Evolutionary conservation across 2,329 filamentous ascomycete genomes (phyloP).

Genomic region (Alternaria gansuensis): DNA sequence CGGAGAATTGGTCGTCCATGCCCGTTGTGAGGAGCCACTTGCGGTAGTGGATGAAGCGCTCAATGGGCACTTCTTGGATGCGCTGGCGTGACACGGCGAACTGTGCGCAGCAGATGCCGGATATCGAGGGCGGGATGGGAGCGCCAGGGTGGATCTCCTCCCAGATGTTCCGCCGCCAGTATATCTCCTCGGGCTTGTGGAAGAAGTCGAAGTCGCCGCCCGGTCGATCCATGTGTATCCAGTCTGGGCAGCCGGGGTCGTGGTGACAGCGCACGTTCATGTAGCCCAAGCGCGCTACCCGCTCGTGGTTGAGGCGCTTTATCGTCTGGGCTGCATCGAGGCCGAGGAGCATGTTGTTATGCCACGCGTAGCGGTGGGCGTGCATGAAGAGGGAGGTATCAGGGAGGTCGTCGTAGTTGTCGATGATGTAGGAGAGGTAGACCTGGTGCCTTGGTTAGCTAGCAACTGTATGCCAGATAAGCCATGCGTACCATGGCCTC

Average conservation of each 20-base stretch:
- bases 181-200: constrained; percentile 53
- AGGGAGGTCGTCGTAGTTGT: constrained; percentile 67
- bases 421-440: constrained; percentile 70
- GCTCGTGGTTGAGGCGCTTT: constrained; percentile 60
- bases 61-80: constrained; percentile 59
- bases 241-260: constrained; percentile 67
- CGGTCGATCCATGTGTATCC: constrained; percentile 61
- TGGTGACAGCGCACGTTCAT: constrained; percentile 69
- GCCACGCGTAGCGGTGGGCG: constrained; percentile 64
- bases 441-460: constrained; percentile 35
- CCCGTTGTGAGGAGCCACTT: constrained; percentile 60
- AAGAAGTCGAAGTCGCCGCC: constrained; percentile 53
- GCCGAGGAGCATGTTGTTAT: constrained; percentile 65
- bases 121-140: constrained; percentile 47
- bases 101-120: constrained; percentile 64
- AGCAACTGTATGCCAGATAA: not conserved
- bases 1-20: constrained; percentile 51
- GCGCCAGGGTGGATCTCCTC: constrained; percentile 56
- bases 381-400: constrained; percentile 70
- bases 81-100: constrained; percentile 62
- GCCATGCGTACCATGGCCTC: constrained; percentile 62
- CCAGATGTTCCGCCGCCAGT: constrained; percentile 48
- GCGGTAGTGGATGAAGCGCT: constrained; percentile 63
- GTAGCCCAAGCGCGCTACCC: constrained; percentile 64
- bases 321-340: constrained; percentile 62